These are phyloP conservation scores for Heliophila coronopifolia DNA, from an alignment of 441 rosid species.

Conservation along the genomic window DNA sequence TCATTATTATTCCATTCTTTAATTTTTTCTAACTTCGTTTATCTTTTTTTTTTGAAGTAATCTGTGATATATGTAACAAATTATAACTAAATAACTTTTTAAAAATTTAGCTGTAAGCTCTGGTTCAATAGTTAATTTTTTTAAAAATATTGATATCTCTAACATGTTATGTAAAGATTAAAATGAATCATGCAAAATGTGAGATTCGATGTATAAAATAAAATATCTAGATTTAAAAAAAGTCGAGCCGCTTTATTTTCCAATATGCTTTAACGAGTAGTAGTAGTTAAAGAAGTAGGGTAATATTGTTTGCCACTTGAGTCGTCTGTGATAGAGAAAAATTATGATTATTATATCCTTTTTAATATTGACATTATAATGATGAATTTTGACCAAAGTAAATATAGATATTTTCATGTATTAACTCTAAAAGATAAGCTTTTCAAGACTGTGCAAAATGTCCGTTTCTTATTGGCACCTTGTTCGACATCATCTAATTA, in stretches of 20 bases:
- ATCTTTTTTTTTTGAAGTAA: background rate
- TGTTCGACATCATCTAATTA: conserved; percentile 9
- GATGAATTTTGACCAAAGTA: conserved; percentile 18
- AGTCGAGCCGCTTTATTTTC: conserved; percentile 27
- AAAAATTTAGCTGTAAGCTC: background rate
- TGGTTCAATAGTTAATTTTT: background rate
- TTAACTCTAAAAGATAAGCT: conserved; percentile 22
- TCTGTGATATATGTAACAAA: no score
- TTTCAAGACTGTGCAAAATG: conserved; percentile 23
- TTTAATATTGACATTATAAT: conserved; percentile 13
- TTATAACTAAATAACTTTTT: background rate
- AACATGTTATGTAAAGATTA: background rate
- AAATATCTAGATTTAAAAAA: conserved; percentile 10
- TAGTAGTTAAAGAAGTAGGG: conserved; percentile 35
- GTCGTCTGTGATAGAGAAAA: conserved; percentile 23
- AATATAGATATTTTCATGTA: conserved; percentile 12
- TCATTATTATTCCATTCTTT: conserved; percentile 12
- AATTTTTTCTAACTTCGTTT: conserved; percentile 6
- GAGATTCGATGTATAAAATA: background rate
- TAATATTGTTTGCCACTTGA: conserved; percentile 31
- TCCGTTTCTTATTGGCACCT: conserved; percentile 11
- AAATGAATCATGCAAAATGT: background rate
- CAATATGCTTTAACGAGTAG: conserved; percentile 26
- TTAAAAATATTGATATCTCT: background rate
- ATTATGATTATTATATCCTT: conserved; percentile 18